A percentile compares a stretch with the other conserved stretches of the same genome.
Conservation (phyloP, 2,329 filamentous ascomycete species). For the Neobulgaria alba region DNA sequence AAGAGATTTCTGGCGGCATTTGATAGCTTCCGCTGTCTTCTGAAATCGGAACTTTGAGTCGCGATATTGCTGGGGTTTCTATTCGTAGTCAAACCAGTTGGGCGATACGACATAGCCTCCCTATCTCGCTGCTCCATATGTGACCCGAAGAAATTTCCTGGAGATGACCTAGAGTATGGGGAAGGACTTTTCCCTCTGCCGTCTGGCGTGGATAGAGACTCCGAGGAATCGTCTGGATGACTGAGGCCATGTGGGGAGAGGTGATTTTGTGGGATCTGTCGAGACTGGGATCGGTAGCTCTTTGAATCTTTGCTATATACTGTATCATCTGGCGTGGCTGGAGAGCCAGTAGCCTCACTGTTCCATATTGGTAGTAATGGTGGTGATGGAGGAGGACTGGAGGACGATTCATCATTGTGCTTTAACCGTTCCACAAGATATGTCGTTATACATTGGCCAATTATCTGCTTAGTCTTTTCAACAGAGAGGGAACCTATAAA, state of each 20-base stretch:
- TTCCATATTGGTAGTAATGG: conserved; percentile 14
- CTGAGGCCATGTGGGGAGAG: neutral
- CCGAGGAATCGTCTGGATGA: neutral
- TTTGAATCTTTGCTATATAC: neutral
- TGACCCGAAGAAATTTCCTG: conserved; percentile 18
- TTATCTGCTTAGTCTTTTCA: conserved; percentile 49
- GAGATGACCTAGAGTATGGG: conserved; percentile 22
- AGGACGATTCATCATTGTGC: conserved; percentile 24
- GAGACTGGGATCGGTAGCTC: neutral
- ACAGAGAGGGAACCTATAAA: conserved; percentile 52
- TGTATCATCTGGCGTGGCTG: neutral
- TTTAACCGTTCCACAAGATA: conserved; percentile 38
- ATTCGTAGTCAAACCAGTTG: neutral
- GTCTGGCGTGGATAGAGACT: neutral
- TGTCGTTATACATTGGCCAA: conserved; percentile 42
- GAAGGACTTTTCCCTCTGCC: conserved; percentile 4
- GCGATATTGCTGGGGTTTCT: neutral
- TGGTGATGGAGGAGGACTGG: conserved; percentile 15
- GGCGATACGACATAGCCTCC: conserved; percentile 1
- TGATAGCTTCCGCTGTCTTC: conserved; percentile 29
- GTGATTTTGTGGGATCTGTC: neutral
- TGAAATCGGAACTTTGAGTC: neutral
- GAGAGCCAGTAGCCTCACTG: neutral
- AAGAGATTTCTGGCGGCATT: conserved; percentile 52
- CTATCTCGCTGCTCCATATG: conserved; percentile 14